Percentiles rank a stretch among this genome's conserved stretches.
Evolutionary conservation across 129 eudicot species (phyloP).

Genomic region (Lactuca sativa): DNA sequence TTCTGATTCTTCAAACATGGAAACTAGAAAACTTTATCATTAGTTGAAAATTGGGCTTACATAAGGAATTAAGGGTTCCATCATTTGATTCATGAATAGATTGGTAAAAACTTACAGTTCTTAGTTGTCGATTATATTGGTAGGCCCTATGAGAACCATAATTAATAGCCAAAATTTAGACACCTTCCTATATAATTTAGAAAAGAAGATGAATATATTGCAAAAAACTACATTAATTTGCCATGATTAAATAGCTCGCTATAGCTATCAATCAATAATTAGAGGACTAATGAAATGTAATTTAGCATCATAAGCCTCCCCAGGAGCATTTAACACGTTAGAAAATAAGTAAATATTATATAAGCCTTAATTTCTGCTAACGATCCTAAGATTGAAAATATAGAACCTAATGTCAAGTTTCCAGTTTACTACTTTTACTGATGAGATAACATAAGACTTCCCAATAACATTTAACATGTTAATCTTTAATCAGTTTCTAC

Average conservation of each 20-base stretch:
- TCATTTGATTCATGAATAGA: neutral
- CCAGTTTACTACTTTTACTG: conserved; percentile 83
- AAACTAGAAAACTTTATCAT: conserved; percentile 2
- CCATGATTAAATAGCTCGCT: too few relatives aligned
- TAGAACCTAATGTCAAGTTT: neutral
- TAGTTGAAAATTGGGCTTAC: too few relatives aligned
- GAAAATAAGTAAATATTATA: conserved; percentile 10
- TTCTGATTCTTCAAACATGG: neutral
- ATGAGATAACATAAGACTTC: conserved; percentile 70
- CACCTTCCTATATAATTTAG: conserved; percentile 64
- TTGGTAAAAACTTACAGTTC: conserved; percentile 52
- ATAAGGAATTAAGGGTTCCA: too few relatives aligned
- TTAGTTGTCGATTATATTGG: conserved; percentile 66
- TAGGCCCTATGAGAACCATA: conserved; percentile 89
- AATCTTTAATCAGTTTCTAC: conserved; percentile 61
- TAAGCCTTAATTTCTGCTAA: neutral
- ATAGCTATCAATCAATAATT: too few relatives aligned
- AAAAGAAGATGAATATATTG: neutral
- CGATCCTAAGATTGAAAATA: neutral
- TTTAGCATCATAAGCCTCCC: too few relatives aligned
- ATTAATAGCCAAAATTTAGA: conserved; percentile 72
- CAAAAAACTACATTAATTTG: neutral
- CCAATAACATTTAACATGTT: conserved; percentile 80
- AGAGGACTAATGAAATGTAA: too few relatives aligned
- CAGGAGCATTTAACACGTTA: neutral